A percentile compares a stretch with the other conserved stretches of the same genome.
These are phyloP conservation scores for Neohortaea acidophila DNA, from an alignment of 495 filamentous ascomycete genomes.

Conservation along the genomic window DNA sequence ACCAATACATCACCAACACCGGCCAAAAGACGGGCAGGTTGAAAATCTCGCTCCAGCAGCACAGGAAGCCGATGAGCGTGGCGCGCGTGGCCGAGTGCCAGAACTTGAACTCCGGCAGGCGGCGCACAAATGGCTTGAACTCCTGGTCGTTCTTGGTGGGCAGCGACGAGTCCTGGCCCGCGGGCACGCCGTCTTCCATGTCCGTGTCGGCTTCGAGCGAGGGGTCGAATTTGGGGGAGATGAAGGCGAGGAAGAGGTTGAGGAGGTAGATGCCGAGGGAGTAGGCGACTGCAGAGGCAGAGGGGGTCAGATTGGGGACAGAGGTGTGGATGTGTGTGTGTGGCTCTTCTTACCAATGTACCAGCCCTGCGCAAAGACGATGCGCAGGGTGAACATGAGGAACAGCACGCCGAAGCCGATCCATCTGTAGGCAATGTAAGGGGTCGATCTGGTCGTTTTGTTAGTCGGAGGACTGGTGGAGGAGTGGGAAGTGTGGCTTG, in stretches of 20 bases:
- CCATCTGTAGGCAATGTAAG: conserved; percentile 80
- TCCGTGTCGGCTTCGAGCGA: conserved; percentile 89
- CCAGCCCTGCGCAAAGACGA: conserved; percentile 88
- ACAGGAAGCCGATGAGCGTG: conserved; percentile 65
- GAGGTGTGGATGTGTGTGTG: neutral
- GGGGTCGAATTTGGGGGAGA: conserved; percentile 97
- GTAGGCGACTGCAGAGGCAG: conserved; percentile 58
- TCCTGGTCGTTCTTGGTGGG: conserved; percentile 93
- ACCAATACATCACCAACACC: conserved; percentile 93
- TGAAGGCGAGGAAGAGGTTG: conserved; percentile 97
- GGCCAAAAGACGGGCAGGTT: conserved; percentile 99
- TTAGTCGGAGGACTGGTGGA: too few species aligned
- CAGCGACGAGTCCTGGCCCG: conserved; percentile 44
- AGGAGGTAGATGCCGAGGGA: conserved; percentile 97
- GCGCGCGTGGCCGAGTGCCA: conserved; percentile 91
- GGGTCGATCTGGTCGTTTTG: conserved; percentile 76
- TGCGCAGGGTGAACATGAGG: conserved; percentile 68
- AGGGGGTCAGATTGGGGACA: too few species aligned
- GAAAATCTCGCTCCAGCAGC: conserved; percentile 85
- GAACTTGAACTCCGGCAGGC: conserved; percentile 98
- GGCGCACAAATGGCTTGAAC: conserved; percentile 90
- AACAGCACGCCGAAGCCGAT: conserved; percentile 59
- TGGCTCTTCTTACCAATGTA: conserved; percentile 97
- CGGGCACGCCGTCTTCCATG: conserved; percentile 72
- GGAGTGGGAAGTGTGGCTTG: too few species aligned